These are phyloP conservation scores for Goffeauzyma gilvescens DNA, from an alignment of 768 basidiomycete genomes.

Conservation along the genomic window DNA sequence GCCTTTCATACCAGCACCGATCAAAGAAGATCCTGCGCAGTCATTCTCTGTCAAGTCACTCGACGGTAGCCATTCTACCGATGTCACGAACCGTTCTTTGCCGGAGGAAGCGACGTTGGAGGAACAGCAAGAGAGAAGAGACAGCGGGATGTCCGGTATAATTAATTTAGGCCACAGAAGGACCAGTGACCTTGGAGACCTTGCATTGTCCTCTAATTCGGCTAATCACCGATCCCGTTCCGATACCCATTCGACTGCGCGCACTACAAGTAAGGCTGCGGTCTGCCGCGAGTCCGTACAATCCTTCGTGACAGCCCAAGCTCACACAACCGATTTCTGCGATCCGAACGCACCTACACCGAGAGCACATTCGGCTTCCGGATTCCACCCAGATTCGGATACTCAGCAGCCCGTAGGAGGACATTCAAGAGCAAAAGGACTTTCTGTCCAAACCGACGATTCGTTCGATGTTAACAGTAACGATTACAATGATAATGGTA, in stretches of 20 bases:
- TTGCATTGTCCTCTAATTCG: too few relatives aligned
- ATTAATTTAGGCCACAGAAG: too few relatives aligned
- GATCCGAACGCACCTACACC: slow-evolving; percentile 30
- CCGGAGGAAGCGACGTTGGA: not conserved
- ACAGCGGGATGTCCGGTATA: too few relatives aligned
- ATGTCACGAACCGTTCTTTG: too few relatives aligned
- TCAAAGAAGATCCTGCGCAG: too few relatives aligned
- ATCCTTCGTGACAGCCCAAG: slow-evolving; percentile 17
- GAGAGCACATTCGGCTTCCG: too few relatives aligned
- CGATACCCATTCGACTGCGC: not conserved
- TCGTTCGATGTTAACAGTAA: not conserved
- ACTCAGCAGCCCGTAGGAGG: too few relatives aligned
- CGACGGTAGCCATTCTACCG: not conserved
- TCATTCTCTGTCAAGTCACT: not conserved
- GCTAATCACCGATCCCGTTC: slow-evolving; percentile 4
- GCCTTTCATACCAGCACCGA: too few relatives aligned
- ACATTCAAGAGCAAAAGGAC: not conserved
- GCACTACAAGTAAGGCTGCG: not conserved
- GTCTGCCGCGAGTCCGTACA: not conserved
- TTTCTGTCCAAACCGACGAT: not conserved
- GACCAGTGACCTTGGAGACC: too few relatives aligned
- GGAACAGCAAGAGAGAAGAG: too few relatives aligned
- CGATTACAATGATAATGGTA: not conserved
- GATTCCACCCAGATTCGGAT: too few relatives aligned
- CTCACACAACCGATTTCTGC: slow-evolving; percentile 17